Percentiles rank a stretch among this genome's conserved stretches.
Conservation (phyloP, 495 filamentous ascomycete species). For the Penicillium chermesinum region DNA sequence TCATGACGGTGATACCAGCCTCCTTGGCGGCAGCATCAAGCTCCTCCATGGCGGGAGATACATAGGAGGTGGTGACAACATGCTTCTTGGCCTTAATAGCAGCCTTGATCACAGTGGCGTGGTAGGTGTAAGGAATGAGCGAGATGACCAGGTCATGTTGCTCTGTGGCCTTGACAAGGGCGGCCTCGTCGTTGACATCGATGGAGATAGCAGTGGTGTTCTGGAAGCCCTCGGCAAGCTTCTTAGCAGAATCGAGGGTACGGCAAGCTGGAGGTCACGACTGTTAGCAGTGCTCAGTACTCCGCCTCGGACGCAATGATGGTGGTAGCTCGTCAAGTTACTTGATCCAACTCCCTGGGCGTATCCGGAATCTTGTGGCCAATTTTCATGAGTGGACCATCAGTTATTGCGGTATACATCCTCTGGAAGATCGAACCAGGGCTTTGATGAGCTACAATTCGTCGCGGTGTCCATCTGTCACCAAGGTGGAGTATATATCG, state of each 20-base stretch:
- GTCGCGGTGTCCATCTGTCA: too few relatives aligned
- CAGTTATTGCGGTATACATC: too few relatives aligned
- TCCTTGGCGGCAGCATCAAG: conserved; percentile 78
- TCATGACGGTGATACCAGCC: conserved; percentile 95
- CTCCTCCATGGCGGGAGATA: conserved; percentile 88
- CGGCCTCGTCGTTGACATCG: conserved; percentile 68
- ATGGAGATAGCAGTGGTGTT: conserved; percentile 70
- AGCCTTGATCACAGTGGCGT: conserved; percentile 86
- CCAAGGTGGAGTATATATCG: conserved; percentile 5
- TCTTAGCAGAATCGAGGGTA: conserved; percentile 70
- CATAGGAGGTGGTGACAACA: conserved; percentile 95
- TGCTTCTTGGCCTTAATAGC: conserved; percentile 90
- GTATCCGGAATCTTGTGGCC: too few relatives aligned
- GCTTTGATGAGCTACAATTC: too few relatives aligned
- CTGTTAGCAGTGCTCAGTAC: conserved; percentile 6
- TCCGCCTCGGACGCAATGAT: too few relatives aligned
- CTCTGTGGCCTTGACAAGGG: conserved; percentile 69
- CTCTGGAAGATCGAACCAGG: too few relatives aligned
- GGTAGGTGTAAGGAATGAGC: conserved; percentile 91
- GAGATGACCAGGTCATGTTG: conserved; percentile 71
- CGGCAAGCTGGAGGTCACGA: conserved; percentile 62
- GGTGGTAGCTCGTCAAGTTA: too few relatives aligned
- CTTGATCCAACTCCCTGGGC: too few relatives aligned
- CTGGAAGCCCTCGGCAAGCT: conserved; percentile 65
- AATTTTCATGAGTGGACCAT: too few relatives aligned